These are phyloP conservation scores for Yamadazyma kitorensis DNA, from an alignment of 805 yeast genomes.

Conservation along the genomic window DNA sequence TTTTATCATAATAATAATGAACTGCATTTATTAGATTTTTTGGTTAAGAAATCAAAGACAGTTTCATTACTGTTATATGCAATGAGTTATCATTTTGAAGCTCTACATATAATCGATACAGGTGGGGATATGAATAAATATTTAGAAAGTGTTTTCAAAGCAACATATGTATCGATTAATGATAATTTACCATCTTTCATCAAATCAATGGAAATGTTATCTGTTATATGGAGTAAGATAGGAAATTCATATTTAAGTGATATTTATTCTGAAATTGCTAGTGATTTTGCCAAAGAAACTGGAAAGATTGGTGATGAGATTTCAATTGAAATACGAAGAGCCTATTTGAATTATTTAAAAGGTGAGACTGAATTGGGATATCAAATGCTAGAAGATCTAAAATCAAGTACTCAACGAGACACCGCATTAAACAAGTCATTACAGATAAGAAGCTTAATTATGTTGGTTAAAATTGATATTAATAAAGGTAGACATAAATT, in stretches of 20 bases:
- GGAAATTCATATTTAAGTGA: constrained; percentile 49
- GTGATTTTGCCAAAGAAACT: constrained; percentile 27
- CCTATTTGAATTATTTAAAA: constrained; percentile 30
- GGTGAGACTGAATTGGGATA: constrained; percentile 44
- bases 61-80: constrained; percentile 51
- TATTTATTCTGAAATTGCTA: constrained; percentile 46
- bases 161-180: constrained; percentile 53
- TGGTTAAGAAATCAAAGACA: constrained; percentile 52
- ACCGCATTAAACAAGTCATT: constrained; percentile 40
- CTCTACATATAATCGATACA: constrained; percentile 50
- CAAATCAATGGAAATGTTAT: constrained; percentile 43
- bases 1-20: constrained; percentile 49
- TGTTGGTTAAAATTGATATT: constrained; percentile 35
- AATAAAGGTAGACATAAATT: constrained; percentile 35
- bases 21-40: constrained; percentile 63
- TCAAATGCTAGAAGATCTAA: constrained; percentile 29
- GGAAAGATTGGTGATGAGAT: constrained; percentile 39
- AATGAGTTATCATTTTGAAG: constrained; percentile 64
- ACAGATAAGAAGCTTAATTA: constrained; percentile 37
- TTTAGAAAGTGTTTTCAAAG: constrained; percentile 56
- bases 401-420: constrained; percentile 23
- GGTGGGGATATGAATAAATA: constrained; percentile 46
- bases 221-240: constrained; percentile 50
- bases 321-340: constrained; percentile 37
- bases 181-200: constrained; percentile 43